Base-by-base conservation (phyloP, 2,329 filamentous ascomycete genomes). In the Botrytis fragariae region DNA sequence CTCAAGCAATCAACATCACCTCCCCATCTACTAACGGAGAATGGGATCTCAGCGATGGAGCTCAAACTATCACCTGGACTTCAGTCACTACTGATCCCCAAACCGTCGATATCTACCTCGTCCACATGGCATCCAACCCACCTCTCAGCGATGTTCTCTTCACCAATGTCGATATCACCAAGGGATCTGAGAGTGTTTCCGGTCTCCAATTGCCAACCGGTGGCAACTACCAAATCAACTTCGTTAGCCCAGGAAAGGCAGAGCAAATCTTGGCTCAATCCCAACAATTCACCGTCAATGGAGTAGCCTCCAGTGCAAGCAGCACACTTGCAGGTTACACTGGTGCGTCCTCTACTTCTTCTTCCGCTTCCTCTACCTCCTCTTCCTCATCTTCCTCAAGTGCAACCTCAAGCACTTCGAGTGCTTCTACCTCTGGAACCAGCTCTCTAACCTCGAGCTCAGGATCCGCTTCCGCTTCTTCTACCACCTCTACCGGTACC, bases 251-350 rank as follows among this genome's bases (percentile, higher is more conserved):
- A 62, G 71, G 57, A 32, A 72, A 69, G 35, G 51, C 65, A 35
- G 65, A 63, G 29, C 65, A 70, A 45, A 73, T 73, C 45, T 62
- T 73, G 42, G 71, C 65, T 44, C 71, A 73, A 70, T 69, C 61
- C 25, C 54, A 70, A 61, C 64, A 73, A 42, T 73, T 73, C 59
- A 62, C n/a, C n/a, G 71, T 73, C n/a, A 37, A 73, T 3, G 71
- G 71, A n/a, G 6, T 57, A n/a, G 71, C 35, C 35, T n/a, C 57
- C 20, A 62, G 64, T 35, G 71, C 71, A 51, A 63, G 57, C 54
- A 70, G 65, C 64, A 73, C 71, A 22, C 71, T 73, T 69, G 71
- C 57, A 44, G 71, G 71, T 61, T 73, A 70, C n/a, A 73, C 71
- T 44, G 71, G 71, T 73, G 71, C 71, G 65, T 69, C 65, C 20